A percentile compares a stretch with the other conserved stretches of the same genome.
Evolutionary conservation across 1,284 basidiomycete species (phyloP).

Genomic region (Somion occarium): DNA sequence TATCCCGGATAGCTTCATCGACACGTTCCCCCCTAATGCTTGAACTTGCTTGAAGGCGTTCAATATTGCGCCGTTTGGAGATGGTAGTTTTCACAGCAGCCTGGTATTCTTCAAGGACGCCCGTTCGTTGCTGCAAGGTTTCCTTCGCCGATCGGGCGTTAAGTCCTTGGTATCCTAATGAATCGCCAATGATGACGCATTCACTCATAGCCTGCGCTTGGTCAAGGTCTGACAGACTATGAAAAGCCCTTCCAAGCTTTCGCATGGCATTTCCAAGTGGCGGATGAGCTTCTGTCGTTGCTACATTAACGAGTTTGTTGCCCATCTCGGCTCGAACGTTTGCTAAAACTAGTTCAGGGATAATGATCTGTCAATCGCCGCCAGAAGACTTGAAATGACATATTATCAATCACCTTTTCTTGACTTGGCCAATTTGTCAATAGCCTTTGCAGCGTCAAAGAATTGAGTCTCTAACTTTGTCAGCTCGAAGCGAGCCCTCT

Average conservation of each 20-base stretch:
- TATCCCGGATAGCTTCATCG: conserved; percentile 89
- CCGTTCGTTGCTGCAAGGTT: conserved; percentile 80
- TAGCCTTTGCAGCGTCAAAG: conserved; percentile 81
- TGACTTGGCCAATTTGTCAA: conserved; percentile 79
- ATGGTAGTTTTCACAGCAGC: conserved; percentile 87
- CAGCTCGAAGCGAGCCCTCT: conserved; percentile 83
- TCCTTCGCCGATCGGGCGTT: conserved; percentile 95
- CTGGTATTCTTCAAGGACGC: conserved; percentile 89
- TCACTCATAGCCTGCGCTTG: conserved; percentile 87
- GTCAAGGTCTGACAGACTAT: conserved; percentile 79
- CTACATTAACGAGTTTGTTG: conserved; percentile 82
- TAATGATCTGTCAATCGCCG: neutral
- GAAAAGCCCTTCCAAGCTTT: conserved; percentile 82
- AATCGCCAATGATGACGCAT: conserved; percentile 88
- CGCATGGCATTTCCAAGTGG: conserved; percentile 75
- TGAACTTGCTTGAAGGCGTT: conserved; percentile 84
- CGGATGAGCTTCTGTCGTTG: conserved; percentile 82
- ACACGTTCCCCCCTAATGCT: conserved; percentile 85
- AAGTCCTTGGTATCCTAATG: conserved; percentile 88
- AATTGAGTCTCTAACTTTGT: conserved; percentile 88
- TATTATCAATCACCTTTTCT: conserved; percentile 61
- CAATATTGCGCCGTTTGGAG: conserved; percentile 85
- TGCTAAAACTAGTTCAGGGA: conserved; percentile 79
- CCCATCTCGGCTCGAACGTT: conserved; percentile 80
- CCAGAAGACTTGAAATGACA: neutral